A percentile compares a stretch with the other conserved stretches of the same genome.
These are phyloP conservation scores for Emmonsiellopsis sp. DNA, from an alignment of 2,329 filamentous ascomycete genomes.

Conservation along the genomic window DNA sequence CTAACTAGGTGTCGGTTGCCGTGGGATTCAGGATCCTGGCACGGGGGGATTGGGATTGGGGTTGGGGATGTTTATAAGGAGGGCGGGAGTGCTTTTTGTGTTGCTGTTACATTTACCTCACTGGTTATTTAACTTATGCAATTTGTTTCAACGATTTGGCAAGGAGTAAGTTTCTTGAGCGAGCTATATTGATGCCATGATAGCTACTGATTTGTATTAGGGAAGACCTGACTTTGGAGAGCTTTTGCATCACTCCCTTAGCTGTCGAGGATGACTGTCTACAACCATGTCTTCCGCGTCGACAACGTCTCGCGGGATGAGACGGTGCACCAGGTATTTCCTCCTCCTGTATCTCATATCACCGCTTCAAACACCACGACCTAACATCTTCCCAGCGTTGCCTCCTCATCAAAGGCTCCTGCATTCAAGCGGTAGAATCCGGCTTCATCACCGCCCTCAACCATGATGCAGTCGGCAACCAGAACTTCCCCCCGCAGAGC, in stretches of 20 bases:
- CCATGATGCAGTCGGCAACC: background rate
- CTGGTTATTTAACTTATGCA: no score
- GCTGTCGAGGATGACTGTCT: background rate
- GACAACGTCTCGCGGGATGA: background rate
- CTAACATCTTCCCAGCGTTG: background rate
- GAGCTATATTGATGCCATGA: no score
- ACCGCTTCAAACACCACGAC: background rate
- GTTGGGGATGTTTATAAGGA: no score
- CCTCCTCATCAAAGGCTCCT: background rate
- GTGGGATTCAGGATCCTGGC: no score
- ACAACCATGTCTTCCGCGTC: background rate
- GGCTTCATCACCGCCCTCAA: background rate
- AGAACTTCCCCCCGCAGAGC: slow-evolving; percentile 4
- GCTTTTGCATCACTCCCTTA: no score
- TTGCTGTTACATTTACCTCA: no score
- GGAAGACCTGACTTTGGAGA: background rate
- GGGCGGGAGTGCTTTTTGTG: no score
- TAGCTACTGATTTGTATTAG: background rate
- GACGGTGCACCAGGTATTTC: slow-evolving; percentile 1
- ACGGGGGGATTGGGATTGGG: no score
- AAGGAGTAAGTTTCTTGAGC: no score
- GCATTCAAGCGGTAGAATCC: background rate
- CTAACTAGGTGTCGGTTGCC: no score
- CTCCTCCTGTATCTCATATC: background rate
- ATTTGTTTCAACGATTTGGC: no score